Evolutionary conservation across 2,329 filamentous ascomycete species (phyloP).

Genomic region (Diaporthe helianthi): DNA sequence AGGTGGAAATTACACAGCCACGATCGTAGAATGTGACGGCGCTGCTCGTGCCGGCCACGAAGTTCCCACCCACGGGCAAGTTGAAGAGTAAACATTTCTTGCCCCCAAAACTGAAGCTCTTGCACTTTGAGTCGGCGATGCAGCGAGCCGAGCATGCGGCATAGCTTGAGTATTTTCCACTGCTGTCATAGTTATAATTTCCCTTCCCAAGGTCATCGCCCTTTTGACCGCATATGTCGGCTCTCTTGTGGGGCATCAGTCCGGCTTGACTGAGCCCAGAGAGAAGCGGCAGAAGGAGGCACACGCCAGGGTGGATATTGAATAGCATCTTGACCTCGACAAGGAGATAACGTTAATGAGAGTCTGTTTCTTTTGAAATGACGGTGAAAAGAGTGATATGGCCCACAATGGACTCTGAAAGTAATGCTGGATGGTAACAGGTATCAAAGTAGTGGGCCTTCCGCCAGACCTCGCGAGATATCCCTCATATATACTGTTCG

Average conservation of each 20-base stretch:
- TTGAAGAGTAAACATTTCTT: conserved; percentile 25
- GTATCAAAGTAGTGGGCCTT: fast-evolving
- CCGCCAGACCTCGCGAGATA: too few species aligned
- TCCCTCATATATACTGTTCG: neutral
- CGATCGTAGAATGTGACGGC: conserved; percentile 20
- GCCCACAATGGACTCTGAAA: neutral
- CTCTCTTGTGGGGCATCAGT: conserved; percentile 20
- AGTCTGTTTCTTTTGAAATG: neutral
- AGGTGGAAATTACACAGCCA: neutral
- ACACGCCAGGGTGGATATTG: neutral
- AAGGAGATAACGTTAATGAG: neutral
- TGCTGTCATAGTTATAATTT: conserved; percentile 19
- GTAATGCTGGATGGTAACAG: neutral
- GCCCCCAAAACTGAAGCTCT: conserved; percentile 18
- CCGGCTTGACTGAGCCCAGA: conserved; percentile 1
- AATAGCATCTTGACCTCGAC: neutral
- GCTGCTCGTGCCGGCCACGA: conserved; percentile 6
- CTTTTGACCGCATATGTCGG: conserved; percentile 22
- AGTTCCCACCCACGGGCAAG: conserved; percentile 24
- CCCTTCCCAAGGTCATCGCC: conserved; percentile 20
- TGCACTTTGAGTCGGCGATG: conserved; percentile 16
- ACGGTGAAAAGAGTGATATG: neutral
- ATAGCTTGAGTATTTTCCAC: conserved; percentile 7
- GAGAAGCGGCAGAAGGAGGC: neutral
- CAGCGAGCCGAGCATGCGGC: conserved; percentile 20